Percentiles rank a stretch among this genome's conserved stretches.
phyloP scores from a whole-genome alignment of 768 basidiomycete species.

The Pleurotus salmoneostramineus region DNA sequence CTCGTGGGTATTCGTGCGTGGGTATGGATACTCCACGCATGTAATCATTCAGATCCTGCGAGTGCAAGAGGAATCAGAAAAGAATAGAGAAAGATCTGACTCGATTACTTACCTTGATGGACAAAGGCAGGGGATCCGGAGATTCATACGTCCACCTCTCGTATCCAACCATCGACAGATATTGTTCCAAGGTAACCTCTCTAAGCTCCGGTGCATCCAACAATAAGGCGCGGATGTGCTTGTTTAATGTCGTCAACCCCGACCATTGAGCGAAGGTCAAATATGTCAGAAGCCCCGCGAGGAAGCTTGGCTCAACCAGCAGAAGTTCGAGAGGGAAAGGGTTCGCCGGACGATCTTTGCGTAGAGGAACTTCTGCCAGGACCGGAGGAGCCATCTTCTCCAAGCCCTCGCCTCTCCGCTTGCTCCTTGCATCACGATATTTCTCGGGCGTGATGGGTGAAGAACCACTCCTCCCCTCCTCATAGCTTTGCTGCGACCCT shows the following conservation, averaged over 20 bases:
- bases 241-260: constrained; percentile 51
- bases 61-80: constrained; percentile 11
- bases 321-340: constrained; percentile 55
- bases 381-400: constrained; percentile 32
- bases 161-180: constrained; percentile 71
- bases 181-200: constrained; percentile 68
- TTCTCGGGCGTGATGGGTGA: constrained; percentile 18
- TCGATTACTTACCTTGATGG: constrained; percentile 48
- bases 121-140: constrained; percentile 59
- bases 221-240: constrained; percentile 45
- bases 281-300: constrained; percentile 52
- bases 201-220: constrained; percentile 46
- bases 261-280: constrained; percentile 76
- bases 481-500: neutral
- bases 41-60: constrained; percentile 76
- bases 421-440: constrained; percentile 29
- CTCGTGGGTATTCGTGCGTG: constrained; percentile 63
- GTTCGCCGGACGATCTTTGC: constrained; percentile 16
- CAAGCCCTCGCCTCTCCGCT: constrained; percentile 34
- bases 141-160: constrained; percentile 57
- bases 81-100: neutral
- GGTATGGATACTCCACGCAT: constrained; percentile 79
- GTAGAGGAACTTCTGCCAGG: constrained; percentile 23
- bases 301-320: constrained; percentile 47
- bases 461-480: constrained; percentile 8